phyloP scores from a whole-genome alignment of 495 filamentous ascomycete species.

The Aspergillus panamensis region DNA sequence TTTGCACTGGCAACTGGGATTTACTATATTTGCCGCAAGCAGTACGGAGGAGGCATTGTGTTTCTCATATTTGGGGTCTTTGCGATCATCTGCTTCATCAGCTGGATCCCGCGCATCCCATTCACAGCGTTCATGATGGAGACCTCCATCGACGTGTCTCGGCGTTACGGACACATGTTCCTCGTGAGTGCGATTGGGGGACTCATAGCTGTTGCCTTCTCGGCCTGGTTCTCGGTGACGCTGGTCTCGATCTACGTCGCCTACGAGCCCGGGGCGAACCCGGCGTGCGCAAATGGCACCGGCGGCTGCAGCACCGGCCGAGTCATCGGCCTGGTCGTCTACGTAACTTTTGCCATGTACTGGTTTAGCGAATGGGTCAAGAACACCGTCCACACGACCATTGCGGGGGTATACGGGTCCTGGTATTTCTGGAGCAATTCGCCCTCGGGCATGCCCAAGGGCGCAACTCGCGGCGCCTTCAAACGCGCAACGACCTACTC shows the following conservation, averaged over 20 bases:
- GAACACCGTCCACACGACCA: slow-evolving; percentile 84
- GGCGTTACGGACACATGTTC: slow-evolving; percentile 79
- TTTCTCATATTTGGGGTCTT: slow-evolving; percentile 80
- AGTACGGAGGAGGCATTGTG: slow-evolving; percentile 80
- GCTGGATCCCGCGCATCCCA: slow-evolving; percentile 83
- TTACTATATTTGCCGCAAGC: slow-evolving; percentile 61
- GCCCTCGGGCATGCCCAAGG: slow-evolving; percentile 59
- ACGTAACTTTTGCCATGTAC: slow-evolving; percentile 84
- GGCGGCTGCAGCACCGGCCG: slow-evolving; percentile 71
- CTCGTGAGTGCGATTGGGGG: slow-evolving; percentile 79
- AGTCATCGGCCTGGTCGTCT: slow-evolving; percentile 79
- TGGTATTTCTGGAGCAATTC: slow-evolving; percentile 83
- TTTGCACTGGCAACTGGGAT: slow-evolving; percentile 66
- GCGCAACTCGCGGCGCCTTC: slow-evolving; percentile 70
- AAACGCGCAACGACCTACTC: slow-evolving; percentile 79
- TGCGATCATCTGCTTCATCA: slow-evolving; percentile 73
- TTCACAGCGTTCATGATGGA: slow-evolving; percentile 89
- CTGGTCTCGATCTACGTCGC: slow-evolving; percentile 70
- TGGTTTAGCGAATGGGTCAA: slow-evolving; percentile 93
- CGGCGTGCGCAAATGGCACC: slow-evolving; percentile 57
- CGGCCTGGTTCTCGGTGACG: slow-evolving; percentile 61
- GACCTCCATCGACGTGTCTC: slow-evolving; percentile 81
- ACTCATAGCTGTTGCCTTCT: slow-evolving; percentile 67
- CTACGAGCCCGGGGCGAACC: slow-evolving; percentile 64
- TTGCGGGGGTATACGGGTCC: slow-evolving; percentile 83